Evolutionary conservation across 768 basidiomycete genomes (phyloP), one percentile per base, ranked within the genome.

Genomic region (Rhizopogon vulgaris): DNA sequence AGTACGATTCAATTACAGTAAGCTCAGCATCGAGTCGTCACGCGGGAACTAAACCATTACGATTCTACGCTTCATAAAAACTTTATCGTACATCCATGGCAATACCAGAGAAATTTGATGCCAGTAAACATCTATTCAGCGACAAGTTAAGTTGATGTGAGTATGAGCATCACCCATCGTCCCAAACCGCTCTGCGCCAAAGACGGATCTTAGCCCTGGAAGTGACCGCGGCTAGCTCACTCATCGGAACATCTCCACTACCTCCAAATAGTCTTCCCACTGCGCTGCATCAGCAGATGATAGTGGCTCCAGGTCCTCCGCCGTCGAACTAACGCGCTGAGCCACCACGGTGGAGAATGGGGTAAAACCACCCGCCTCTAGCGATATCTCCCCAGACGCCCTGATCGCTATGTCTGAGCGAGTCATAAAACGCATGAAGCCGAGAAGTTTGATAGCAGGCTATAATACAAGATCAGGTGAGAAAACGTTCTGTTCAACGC

Each of bases 261-360:
- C 22, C 22, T 22, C 22, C 22, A 22, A 74, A 51, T 74, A 74
- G 25, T 53, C 58, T 9, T 71, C 57, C 71, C 71, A 73, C 38
- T 53, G 41, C 5, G 47, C 48, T 8, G 58, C 69, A 48, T 65
- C 60, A 1, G 52, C 48, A 3, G 43, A 52, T 3, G 51, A 58
- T 7, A 72, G 48, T 4, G 57, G 45, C 22, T 60, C 52, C 17
- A 70, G 47, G 2, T 45, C 42, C 18, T 53, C 60, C 58, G 73
- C 62, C 3, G 64, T 66, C 36, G 49, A 30, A 51, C 73, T 75
- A 41, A 68, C 39, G 1, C 41, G 46, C 25, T 61, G 64, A 0
- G 63, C 58, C 49, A 68, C 68, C 9, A 37, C 52, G 1, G 63
- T 69, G 0, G 63, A 40, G 43, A 72, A 65, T n/a, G 34, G 24